These are phyloP conservation scores for Colletotrichum sojae DNA, from an alignment of 2,329 filamentous ascomycete genomes.

Conservation along the genomic window DNA sequence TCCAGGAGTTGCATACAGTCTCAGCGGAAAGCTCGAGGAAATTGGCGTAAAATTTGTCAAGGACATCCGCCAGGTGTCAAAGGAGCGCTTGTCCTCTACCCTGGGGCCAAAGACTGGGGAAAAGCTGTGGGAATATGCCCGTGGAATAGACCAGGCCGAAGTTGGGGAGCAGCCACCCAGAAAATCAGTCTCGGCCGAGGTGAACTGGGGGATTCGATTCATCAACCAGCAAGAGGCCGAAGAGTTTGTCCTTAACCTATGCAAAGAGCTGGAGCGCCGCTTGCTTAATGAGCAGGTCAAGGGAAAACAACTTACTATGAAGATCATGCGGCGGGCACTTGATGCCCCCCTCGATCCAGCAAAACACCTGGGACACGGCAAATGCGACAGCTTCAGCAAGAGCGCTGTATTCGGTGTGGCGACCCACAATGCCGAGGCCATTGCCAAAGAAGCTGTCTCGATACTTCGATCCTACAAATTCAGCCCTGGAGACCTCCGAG, in stretches of 20 bases:
- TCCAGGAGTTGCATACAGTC: constrained; percentile 93
- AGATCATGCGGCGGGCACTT: constrained; percentile 89
- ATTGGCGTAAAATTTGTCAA: constrained; percentile 86
- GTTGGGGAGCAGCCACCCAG: constrained; percentile 88
- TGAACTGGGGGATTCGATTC: constrained; percentile 98
- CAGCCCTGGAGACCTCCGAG: constrained; percentile 91
- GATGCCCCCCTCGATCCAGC: constrained; percentile 92
- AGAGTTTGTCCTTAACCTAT: constrained; percentile 88
- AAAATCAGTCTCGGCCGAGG: constrained; percentile 96
- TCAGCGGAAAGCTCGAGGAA: constrained; percentile 89
- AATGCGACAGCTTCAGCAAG: constrained; percentile 95
- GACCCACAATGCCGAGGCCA: constrained; percentile 79
- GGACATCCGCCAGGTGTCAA: constrained; percentile 83
- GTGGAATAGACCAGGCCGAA: constrained; percentile 87
- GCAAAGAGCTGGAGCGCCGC: constrained; percentile 85
- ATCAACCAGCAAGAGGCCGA: constrained; percentile 93
- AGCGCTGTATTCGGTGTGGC: constrained; percentile 86
- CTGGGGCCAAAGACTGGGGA: constrained; percentile 94
- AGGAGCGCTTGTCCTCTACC: constrained; percentile 79
- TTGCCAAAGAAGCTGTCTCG: constrained; percentile 87
- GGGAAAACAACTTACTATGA: constrained; percentile 90
- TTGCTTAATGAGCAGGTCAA: constrained; percentile 87
- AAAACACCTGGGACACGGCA: constrained; percentile 95
- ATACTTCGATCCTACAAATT: constrained; percentile 87
- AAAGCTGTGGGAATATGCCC: constrained; percentile 90